Base-by-base conservation (phyloP, 1,284 basidiomycete species). In the Xerocomus minutiporus region DNA sequence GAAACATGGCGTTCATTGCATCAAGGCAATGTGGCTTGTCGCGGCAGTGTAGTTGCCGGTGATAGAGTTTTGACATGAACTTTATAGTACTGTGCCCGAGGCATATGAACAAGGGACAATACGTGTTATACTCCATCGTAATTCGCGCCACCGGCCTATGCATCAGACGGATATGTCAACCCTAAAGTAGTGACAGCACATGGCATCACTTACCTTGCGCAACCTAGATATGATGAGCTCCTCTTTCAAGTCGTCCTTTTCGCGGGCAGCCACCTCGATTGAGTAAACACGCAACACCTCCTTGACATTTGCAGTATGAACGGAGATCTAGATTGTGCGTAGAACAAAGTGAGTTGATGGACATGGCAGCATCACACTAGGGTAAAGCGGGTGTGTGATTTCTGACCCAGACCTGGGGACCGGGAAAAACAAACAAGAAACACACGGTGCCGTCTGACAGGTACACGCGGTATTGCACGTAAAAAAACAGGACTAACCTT, bases 261-360 rank as follows among this genome's bases (percentile, higher is more conserved):
- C 87, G 50, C 82, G 79, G 32, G 91, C 91, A 13, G 89, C 79
- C 54, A 95, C 86, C 65, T 95, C 91, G 61, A 95, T 85, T 51
- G 91, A 91, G 74, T 81, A 93, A 51, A 83, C 81, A 52, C 82
- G 80, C 62, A 96, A 72, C 52, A 88, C 83, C 52, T 74, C 69
- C 75, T 95, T 94, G 68, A 95, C 91, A 71, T 92, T 86, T 58
- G 88, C 88, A 39, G 84, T 67, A 66, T 95, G 92, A 5, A 95
- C 91, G 52, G 92, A 94, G 62, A 94, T 86, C 91, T 94, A 60
- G 29, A 54, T 36, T 48, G 51, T 52, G 54, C 46, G 15, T 46
- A 32, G 44, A 46, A 55, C 42, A 55, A 49, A 49, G 60, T 68
- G 36, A 65, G 56, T 52, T 39, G 25, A 53, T 49, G 31, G 31